Evolutionary conservation across 2,329 filamentous ascomycete genomes (phyloP).

Genomic region (Cercospora sesami): DNA sequence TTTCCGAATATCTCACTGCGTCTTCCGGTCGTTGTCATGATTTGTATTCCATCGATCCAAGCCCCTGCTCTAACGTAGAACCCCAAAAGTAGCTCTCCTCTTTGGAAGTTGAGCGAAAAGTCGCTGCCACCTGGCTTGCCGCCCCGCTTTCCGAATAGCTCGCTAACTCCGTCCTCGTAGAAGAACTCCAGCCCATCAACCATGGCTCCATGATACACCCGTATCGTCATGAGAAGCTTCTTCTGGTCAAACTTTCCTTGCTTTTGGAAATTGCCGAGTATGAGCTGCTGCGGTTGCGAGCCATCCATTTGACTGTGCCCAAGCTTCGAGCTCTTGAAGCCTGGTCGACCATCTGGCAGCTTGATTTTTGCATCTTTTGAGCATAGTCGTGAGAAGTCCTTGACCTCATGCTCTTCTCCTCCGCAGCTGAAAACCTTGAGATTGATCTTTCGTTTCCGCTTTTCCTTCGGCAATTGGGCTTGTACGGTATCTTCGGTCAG

Average conservation of each 20-base stretch:
- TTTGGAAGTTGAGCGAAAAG: conserved; percentile 79
- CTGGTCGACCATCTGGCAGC: conserved; percentile 70
- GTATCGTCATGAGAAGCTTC: conserved; percentile 72
- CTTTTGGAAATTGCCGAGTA: conserved; percentile 68
- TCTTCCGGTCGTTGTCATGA: conserved; percentile 84
- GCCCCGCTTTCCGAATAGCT: conserved; percentile 81
- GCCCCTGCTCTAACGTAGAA: conserved; percentile 78
- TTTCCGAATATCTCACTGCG: conserved; percentile 86
- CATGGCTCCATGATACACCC: conserved; percentile 73
- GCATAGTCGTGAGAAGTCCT: conserved; percentile 69
- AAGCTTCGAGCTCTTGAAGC: conserved; percentile 73
- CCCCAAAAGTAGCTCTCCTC: conserved; percentile 82
- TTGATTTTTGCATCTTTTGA: conserved; percentile 74
- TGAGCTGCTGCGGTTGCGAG: conserved; percentile 67
- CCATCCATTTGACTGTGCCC: conserved; percentile 72
- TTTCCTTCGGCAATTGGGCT: conserved; percentile 67
- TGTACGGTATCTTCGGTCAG: conserved; percentile 76
- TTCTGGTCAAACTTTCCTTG: conserved; percentile 42
- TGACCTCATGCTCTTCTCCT: conserved; percentile 70
- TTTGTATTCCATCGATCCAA: conserved; percentile 86
- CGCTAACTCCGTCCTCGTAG: conserved; percentile 81
- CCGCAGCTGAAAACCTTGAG: conserved; percentile 75
- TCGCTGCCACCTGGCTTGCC: conserved; percentile 68
- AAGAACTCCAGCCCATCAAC: conserved; percentile 88
- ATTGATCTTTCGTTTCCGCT: conserved; percentile 67